Percentiles rank a stretch among this genome's conserved stretches.
phyloP scores from a whole-genome alignment of 75 land plant species.

The Pinus albicaulis region DNA sequence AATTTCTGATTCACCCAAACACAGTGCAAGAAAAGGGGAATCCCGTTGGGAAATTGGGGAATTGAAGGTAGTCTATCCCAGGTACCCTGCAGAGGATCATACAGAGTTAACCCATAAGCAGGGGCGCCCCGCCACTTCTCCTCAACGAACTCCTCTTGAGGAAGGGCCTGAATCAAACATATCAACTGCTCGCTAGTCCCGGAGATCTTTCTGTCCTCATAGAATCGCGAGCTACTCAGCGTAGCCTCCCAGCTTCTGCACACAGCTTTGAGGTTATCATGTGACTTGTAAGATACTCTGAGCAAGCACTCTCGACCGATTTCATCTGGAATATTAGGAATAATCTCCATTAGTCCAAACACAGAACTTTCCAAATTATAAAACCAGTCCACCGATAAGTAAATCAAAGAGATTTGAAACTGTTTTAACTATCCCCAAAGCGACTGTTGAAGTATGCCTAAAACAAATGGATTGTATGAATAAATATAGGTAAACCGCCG shows the following conservation, averaged over 20 bases:
- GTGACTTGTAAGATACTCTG: no score
- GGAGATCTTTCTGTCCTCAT: neutral
- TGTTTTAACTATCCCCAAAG: no score
- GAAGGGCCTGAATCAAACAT: constrained; percentile 24
- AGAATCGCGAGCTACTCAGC: neutral
- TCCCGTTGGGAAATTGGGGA: constrained; percentile 13
- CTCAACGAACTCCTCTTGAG: neutral
- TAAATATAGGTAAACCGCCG: no score
- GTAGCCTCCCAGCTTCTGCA: constrained; percentile 14
- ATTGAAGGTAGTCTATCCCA: constrained; percentile 29
- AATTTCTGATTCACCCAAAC: constrained; percentile 28
- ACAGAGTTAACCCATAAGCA: constrained; percentile 12
- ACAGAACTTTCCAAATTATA: no score
- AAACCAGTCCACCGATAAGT: no score
- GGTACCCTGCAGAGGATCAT: constrained; percentile 9
- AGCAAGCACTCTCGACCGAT: no score
- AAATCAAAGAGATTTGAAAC: no score
- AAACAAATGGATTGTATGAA: no score
- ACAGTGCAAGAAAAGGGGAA: constrained; percentile 31
- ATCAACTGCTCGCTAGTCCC: constrained; percentile 1
- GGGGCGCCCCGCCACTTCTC: neutral
- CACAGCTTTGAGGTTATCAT: neutral
- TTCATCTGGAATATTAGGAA: no score
- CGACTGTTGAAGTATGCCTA: no score
- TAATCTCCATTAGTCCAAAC: no score